Conservation (phyloP, 371 early-diverging fungal species). For the Rhizopus stolonifer region DNA sequence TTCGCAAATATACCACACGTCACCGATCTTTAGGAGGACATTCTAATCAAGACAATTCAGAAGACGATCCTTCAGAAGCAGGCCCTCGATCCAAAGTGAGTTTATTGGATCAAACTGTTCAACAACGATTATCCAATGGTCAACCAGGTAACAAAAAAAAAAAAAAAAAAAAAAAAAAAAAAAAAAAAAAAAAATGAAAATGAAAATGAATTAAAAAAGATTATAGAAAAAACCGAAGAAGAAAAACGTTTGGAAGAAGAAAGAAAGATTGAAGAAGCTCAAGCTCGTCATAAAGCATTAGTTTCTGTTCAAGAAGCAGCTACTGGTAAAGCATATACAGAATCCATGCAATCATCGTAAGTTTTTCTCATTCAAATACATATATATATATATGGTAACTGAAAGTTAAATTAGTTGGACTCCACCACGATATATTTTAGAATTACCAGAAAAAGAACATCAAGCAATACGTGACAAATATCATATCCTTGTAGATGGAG, state of each 20-base stretch:
- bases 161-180: neutral
- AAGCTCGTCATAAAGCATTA: constrained; percentile 76
- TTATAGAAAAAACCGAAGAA: constrained; percentile 54
- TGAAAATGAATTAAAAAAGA: too few species aligned
- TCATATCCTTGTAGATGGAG: constrained; percentile 76
- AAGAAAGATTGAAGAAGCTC: constrained; percentile 78
- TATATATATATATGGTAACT: too few species aligned
- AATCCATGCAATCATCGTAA: constrained; percentile 79
- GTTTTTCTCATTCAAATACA: too few species aligned
- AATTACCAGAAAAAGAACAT: constrained; percentile 50
- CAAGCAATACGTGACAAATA: constrained; percentile 62
- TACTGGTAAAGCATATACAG: constrained; percentile 80
- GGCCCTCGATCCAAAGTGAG: constrained; percentile 70
- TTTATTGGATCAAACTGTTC: constrained; percentile 85
- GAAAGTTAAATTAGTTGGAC: too few species aligned
- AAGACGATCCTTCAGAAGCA: constrained; percentile 24
- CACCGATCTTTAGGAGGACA: constrained; percentile 24
- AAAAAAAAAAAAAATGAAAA: too few species aligned
- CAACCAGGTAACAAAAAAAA: constrained; percentile 35
- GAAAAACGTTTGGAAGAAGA: constrained; percentile 86
- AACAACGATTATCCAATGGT: constrained; percentile 62
- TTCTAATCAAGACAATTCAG: constrained; percentile 27
- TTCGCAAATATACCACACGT: constrained; percentile 52
- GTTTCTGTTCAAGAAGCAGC: constrained; percentile 88
- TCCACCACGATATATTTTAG: constrained; percentile 74